Base-by-base conservation (phyloP, 139 green algal species). In the Pleodorina starrii region DNA sequence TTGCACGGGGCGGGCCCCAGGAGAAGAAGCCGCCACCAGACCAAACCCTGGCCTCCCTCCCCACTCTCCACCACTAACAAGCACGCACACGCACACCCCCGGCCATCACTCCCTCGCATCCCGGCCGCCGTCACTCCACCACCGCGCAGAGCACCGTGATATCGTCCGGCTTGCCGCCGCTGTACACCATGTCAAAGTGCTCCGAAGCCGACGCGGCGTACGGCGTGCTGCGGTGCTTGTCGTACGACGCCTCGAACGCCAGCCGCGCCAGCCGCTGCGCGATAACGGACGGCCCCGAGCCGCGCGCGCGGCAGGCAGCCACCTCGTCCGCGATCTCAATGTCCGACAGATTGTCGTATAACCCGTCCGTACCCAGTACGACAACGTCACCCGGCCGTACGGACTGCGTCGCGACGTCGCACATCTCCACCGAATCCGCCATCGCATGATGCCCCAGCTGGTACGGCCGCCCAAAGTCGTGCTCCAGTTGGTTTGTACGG, bases 321-420 rank as follows among this genome's bases (percentile, higher is more conserved):
- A 93, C 88, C 51, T 90, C 42, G 19, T 91, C 69, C n/a, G 95
- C 21, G 7, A 98, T 95, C 40, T 97, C 94, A 4, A 92, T 75
- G 21, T 98, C 96, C 12, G 72, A 85, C 23, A 99, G 50, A 90
- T 99, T 99, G 94, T 99, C 97, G 59, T 96, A 97, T 71, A 99
- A 93, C 2, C 97, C 97, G 74, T 99, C 97, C 25, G 91, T 94
- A 50, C 97, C 97, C 81, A 99, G 92, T 27, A 99, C 89, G 16
- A 99, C 80, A 0, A 98, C 75, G 84, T 99, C 97, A 2, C 97
- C 97, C 1, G 93, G 82, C 66, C 72, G 78, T 40, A 99, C 84
- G 5, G 93, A 91, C 72, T 97, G 78, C 6, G 92, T 94, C 25
- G 92, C 93, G 5, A 98, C 91, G 93, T 98, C 97, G 29, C 96